A percentile compares a stretch with the other conserved stretches of the same genome.
Conservation (phyloP, 768 basidiomycete species). For the Crucibulum laeve region DNA sequence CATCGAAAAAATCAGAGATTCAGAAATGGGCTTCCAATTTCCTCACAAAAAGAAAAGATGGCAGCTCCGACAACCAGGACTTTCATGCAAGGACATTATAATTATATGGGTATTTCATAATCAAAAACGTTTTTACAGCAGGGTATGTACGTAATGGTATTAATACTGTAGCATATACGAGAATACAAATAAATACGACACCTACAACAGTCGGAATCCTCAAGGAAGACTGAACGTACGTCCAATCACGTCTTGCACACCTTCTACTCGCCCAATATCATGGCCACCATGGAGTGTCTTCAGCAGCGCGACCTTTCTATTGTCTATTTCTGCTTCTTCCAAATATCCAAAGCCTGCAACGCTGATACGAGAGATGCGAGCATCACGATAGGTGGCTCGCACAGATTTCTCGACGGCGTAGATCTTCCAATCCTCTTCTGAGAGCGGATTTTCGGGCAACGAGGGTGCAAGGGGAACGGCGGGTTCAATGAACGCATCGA, state of each 20-base stretch:
- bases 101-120: too few relatives aligned
- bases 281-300: slow-evolving; percentile 59
- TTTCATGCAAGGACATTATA: too few relatives aligned
- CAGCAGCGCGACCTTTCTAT: slow-evolving; percentile 48
- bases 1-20: too few relatives aligned
- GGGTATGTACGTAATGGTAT: too few relatives aligned
- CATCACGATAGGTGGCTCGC: slow-evolving; percentile 31
- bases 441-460: slow-evolving; percentile 29
- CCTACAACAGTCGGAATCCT: too few relatives aligned
- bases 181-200: too few relatives aligned
- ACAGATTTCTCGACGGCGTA: slow-evolving; percentile 30
- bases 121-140: too few relatives aligned
- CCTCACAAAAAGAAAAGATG: too few relatives aligned
- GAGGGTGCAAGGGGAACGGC: slow-evolving; percentile 38
- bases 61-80: too few relatives aligned
- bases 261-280: slow-evolving; percentile 57
- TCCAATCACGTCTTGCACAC: slow-evolving; percentile 62
- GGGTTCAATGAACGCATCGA: slow-evolving; percentile 59
- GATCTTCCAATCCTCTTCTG: slow-evolving; percentile 36
- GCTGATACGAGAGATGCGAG: slow-evolving; percentile 37
- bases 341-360: slow-evolving; percentile 38
- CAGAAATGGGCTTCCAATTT: too few relatives aligned
- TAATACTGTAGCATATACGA: too few relatives aligned
- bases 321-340: slow-evolving; percentile 29
- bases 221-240: slow-evolving; percentile 33